phyloP scores from a whole-genome alignment of 495 filamentous ascomycete genomes.

The Neurospora hispaniola region DNA sequence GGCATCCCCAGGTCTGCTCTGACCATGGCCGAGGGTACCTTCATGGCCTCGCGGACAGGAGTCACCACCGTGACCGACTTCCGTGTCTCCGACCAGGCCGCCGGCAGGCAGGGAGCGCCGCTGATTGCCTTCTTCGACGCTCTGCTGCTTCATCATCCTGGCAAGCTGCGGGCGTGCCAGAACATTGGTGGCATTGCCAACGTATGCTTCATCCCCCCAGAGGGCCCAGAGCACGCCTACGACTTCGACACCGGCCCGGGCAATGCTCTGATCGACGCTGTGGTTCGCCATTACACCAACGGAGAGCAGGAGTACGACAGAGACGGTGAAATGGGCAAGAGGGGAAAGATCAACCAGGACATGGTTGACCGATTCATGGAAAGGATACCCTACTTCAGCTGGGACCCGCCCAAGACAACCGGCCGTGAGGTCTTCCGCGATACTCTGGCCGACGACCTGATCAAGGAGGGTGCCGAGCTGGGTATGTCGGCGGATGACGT shows the following conservation, averaged over 20 bases:
- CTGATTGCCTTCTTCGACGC: slow-evolving; percentile 41
- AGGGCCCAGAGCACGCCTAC: slow-evolving; percentile 36
- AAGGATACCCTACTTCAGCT: slow-evolving; percentile 35
- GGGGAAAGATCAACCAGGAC: slow-evolving; percentile 40
- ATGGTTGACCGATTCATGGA: slow-evolving; percentile 43
- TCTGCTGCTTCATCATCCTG: slow-evolving; percentile 44
- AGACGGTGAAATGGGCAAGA: slow-evolving; percentile 42
- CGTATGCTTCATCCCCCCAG: slow-evolving; percentile 49
- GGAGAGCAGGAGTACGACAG: slow-evolving; percentile 35
- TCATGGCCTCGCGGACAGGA: slow-evolving; percentile 30
- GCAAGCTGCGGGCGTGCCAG: slow-evolving; percentile 45
- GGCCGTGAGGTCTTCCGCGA: slow-evolving; percentile 50
- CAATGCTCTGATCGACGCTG: slow-evolving; percentile 37
- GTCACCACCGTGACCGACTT: slow-evolving; percentile 38
- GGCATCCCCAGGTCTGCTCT: slow-evolving; percentile 40
- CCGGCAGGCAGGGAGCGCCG: slow-evolving; percentile 37
- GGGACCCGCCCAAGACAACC: slow-evolving; percentile 46
- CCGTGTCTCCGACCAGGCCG: slow-evolving; percentile 32
- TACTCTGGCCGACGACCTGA: slow-evolving; percentile 37
- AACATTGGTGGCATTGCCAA: slow-evolving; percentile 53
- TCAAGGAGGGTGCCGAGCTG: slow-evolving; percentile 31
- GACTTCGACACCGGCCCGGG: slow-evolving; percentile 45
- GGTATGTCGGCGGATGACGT: slow-evolving; percentile 38
- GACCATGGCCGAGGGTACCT: slow-evolving; percentile 35
- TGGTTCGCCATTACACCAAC: slow-evolving; percentile 35